Conservation (phyloP, 1,139 yeast species). For the Saccharomyces hybrid region DNA sequence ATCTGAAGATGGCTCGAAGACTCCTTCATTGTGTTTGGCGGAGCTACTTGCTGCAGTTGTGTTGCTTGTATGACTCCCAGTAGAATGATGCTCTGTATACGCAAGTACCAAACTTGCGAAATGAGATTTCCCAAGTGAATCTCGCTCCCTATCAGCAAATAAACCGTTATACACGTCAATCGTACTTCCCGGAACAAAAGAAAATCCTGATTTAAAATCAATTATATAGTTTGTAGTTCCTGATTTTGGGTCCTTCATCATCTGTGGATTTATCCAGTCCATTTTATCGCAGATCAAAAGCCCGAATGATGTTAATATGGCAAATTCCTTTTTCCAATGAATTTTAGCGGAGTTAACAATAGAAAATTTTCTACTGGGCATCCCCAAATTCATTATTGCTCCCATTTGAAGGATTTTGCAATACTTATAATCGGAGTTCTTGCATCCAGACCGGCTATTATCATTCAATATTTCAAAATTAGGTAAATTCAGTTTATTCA, state of each 20-base stretch:
- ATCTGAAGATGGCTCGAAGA: constrained; percentile 1
- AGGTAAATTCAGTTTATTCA: constrained; percentile 14
- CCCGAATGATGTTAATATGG: constrained; percentile 40
- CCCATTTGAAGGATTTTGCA: constrained; percentile 30
- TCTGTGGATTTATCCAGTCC: constrained; percentile 24
- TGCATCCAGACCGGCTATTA: neutral
- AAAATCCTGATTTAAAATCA: constrained; percentile 15
- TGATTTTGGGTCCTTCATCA: constrained; percentile 17
- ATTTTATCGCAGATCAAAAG: constrained; percentile 36
- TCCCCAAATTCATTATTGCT: constrained; percentile 15
- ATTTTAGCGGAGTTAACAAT: constrained; percentile 27
- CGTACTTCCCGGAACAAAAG: constrained; percentile 6
- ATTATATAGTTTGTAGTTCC: constrained; percentile 27
- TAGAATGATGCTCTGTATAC: neutral
- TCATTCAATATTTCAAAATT: constrained; percentile 17
- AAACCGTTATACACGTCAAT: constrained; percentile 17
- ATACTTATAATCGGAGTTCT: constrained; percentile 13
- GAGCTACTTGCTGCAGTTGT: neutral
- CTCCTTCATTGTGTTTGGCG: neutral
- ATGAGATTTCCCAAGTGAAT: constrained; percentile 5
- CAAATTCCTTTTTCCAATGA: constrained; percentile 37
- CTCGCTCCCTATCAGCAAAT: constrained; percentile 17
- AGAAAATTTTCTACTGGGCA: constrained; percentile 20
- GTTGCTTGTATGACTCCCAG: neutral
- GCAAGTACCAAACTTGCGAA: neutral